phyloP scores from a whole-genome alignment of 495 filamentous ascomycete species.

The Choiromyces venosus region DNA sequence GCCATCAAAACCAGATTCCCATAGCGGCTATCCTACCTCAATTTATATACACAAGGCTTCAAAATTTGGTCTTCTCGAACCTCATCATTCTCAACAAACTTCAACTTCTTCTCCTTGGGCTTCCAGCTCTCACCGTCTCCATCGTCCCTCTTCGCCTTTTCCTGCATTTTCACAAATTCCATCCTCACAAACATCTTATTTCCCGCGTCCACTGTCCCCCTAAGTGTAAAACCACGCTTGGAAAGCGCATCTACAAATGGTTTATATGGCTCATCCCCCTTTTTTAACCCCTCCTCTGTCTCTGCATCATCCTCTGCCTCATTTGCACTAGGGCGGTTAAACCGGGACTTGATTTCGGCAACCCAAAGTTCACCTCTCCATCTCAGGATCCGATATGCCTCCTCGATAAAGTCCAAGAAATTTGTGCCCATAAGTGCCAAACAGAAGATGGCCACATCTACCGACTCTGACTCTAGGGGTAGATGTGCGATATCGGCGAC shows the following conservation, averaged over 20 bases:
- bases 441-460: slow-evolving; percentile 88
- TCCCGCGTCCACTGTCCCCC: slow-evolving; percentile 62
- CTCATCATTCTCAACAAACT: slow-evolving; percentile 46
- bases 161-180: slow-evolving; percentile 75
- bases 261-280: slow-evolving; percentile 67
- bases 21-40: slow-evolving; percentile 52
- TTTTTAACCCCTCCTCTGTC: slow-evolving; percentile 51
- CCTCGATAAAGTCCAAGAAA: slow-evolving; percentile 90
- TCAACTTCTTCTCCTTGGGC: slow-evolving; percentile 42
- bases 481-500: slow-evolving; percentile 81
- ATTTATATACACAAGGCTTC: slow-evolving; percentile 97
- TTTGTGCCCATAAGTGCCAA: slow-evolving; percentile 98
- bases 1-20: slow-evolving; percentile 11
- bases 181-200: slow-evolving; percentile 99
- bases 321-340: slow-evolving; percentile 46
- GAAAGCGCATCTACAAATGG: slow-evolving; percentile 79
- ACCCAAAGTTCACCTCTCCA: slow-evolving; percentile 96
- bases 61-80: slow-evolving; percentile 58
- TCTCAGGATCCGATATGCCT: slow-evolving; percentile 81
- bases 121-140: slow-evolving; percentile 37
- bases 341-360: slow-evolving; percentile 89
- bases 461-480: slow-evolving; percentile 61
- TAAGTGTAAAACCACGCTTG: slow-evolving; percentile 71
- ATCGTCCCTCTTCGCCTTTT: slow-evolving; percentile 56
- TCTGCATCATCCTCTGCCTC: slow-evolving; percentile 52